A percentile compares a stretch with the other conserved stretches of the same genome.
Evolutionary conservation across 768 basidiomycete species (phyloP).

Genomic region (Trametes maxima): DNA sequence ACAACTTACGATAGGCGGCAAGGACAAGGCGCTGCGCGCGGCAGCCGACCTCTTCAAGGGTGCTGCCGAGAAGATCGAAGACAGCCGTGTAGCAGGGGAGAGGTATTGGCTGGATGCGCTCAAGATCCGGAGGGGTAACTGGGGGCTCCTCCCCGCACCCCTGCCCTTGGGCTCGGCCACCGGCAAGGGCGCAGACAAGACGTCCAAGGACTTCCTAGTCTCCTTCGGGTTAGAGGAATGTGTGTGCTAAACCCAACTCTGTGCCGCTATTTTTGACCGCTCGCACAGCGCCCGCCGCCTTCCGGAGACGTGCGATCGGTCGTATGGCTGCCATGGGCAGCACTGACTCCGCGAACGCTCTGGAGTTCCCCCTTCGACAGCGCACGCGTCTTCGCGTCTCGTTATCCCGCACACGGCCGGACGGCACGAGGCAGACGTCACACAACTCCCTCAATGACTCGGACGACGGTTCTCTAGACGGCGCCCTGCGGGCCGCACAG

Average conservation of each 20-base stretch:
- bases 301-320: constrained; percentile 72
- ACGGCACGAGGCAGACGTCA: constrained; percentile 38
- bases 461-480: constrained; percentile 48
- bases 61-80: constrained; percentile 71
- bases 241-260: constrained; percentile 40
- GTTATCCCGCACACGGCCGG: constrained; percentile 40
- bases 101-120: constrained; percentile 84
- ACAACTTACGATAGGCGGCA: constrained; percentile 62
- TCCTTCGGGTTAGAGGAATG: constrained; percentile 84
- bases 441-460: constrained; percentile 40
- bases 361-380: constrained; percentile 69
- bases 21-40: constrained; percentile 77
- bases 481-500: constrained; percentile 59
- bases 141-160: constrained; percentile 80
- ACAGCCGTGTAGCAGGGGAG: constrained; percentile 60
- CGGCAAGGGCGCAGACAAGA: constrained; percentile 79
- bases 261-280: constrained; percentile 1
- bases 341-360: constrained; percentile 35
- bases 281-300: constrained; percentile 57
- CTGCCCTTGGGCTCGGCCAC: constrained; percentile 68
- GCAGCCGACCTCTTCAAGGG: constrained; percentile 71
- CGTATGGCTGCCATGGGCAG: constrained; percentile 56
- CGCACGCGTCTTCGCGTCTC: constrained; percentile 65
- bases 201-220: constrained; percentile 79
- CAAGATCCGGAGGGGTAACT: constrained; percentile 73